A percentile compares a stretch with the other conserved stretches of the same genome.
These are phyloP conservation scores for Lachancea nothofagi DNA, from an alignment of 805 yeast genomes.

Conservation along the genomic window DNA sequence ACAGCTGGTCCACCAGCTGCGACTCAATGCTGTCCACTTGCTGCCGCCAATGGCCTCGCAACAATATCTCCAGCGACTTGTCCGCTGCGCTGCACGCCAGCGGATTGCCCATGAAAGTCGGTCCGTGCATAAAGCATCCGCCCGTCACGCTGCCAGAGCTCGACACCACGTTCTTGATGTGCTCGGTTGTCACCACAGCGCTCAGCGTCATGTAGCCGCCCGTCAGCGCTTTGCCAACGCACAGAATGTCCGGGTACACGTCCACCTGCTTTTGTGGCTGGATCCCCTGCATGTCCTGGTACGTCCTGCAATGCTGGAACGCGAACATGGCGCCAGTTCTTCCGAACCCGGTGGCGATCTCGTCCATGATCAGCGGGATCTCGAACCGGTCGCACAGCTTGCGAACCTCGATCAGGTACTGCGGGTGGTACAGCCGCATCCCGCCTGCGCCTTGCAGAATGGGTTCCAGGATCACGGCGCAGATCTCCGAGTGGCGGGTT, in stretches of 20 bases:
- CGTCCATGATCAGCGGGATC: slow-evolving; percentile 34
- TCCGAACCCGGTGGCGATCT: slow-evolving; percentile 36
- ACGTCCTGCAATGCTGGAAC: slow-evolving; percentile 29
- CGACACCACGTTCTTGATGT: slow-evolving; percentile 19
- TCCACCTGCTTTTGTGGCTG: slow-evolving; percentile 13
- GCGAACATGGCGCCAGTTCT: slow-evolving; percentile 37
- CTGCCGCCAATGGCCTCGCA: slow-evolving; percentile 20
- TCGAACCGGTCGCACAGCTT: slow-evolving; percentile 31
- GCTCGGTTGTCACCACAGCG: slow-evolving; percentile 20
- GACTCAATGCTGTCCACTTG: slow-evolving; percentile 19
- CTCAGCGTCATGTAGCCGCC: slow-evolving; percentile 28
- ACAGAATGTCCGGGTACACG: slow-evolving; percentile 25
- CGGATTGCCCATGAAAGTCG: slow-evolving; percentile 30
- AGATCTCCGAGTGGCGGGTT: slow-evolving; percentile 30
- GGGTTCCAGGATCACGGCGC: slow-evolving; percentile 36
- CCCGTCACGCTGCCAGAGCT: slow-evolving; percentile 16
- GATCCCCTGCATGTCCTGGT: slow-evolving; percentile 12
- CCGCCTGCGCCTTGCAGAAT: slow-evolving; percentile 40
- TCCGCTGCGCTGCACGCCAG: slow-evolving; percentile 26
- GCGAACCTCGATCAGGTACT: slow-evolving; percentile 30
- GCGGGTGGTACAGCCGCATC: slow-evolving; percentile 33
- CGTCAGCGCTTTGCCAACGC: slow-evolving; percentile 26
- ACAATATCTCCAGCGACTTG: slow-evolving; percentile 21
- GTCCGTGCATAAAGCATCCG: slow-evolving; percentile 29
- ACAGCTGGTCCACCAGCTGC: slow-evolving; percentile 16